Percentiles rank a stretch among this genome's conserved stretches.
Evolutionary conservation across 139 green algal genomes (phyloP).

Genomic region (Micractinium conductrix): DNA sequence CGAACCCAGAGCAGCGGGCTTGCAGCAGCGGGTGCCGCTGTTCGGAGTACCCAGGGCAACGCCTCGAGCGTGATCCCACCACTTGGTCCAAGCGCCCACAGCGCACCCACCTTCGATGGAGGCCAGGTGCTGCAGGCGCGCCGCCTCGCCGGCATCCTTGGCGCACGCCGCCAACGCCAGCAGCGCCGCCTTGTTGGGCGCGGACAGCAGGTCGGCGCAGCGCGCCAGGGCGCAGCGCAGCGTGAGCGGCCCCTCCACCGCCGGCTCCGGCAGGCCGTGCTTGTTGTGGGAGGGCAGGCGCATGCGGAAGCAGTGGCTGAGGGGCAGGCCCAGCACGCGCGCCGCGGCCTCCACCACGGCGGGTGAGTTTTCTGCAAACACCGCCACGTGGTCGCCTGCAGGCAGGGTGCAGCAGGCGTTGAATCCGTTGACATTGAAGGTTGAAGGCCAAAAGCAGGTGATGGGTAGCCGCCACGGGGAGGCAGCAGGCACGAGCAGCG

Average conservation of each 20-base stretch:
- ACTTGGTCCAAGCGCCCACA: neutral
- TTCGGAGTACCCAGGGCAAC: too few relatives aligned
- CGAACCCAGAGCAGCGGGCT: too few relatives aligned
- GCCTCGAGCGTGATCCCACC: too few relatives aligned
- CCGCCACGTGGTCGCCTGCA: conserved; percentile 91
- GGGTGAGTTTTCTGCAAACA: conserved; percentile 82
- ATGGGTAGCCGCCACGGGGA: too few relatives aligned
- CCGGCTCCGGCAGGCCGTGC: conserved; percentile 12
- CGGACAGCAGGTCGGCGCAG: conserved; percentile 83
- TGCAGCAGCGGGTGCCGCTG: too few relatives aligned
- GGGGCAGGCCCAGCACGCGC: conserved; percentile 58
- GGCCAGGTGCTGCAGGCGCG: conserved; percentile 67
- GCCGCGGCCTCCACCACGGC: conserved; percentile 75
- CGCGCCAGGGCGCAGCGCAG: conserved; percentile 74
- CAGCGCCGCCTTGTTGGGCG: conserved; percentile 80
- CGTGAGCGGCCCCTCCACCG: conserved; percentile 57
- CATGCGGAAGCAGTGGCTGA: conserved; percentile 38
- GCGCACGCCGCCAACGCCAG: conserved; percentile 78
- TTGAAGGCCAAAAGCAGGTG: neutral
- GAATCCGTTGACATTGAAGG: neutral
- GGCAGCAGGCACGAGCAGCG: neutral
- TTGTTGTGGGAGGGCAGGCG: conserved; percentile 43
- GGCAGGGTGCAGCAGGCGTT: neutral
- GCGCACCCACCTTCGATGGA: conserved; percentile 52
- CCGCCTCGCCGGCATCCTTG: conserved; percentile 53